These are phyloP conservation scores for Tolypocladium ovalisporum DNA, from an alignment of 2,329 filamentous ascomycete genomes.

Conservation along the genomic window DNA sequence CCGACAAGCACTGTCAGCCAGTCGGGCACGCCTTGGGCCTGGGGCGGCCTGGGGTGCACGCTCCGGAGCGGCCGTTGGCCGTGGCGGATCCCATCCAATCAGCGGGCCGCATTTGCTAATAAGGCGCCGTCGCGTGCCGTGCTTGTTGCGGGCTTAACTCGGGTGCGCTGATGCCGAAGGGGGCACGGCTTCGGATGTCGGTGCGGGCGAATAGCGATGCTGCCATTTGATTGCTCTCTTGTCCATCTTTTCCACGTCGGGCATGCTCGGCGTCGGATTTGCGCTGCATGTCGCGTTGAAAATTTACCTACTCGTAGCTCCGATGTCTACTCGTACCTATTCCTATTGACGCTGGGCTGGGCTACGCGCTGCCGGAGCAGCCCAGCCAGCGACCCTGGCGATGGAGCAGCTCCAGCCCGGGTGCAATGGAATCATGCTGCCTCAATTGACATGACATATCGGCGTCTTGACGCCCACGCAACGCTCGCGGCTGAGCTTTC, in stretches of 20 bases:
- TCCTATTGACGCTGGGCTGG: too few relatives aligned
- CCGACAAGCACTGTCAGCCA: not conserved
- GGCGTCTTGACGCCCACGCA: too few relatives aligned
- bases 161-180: not conserved
- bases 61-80: not conserved
- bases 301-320: too few relatives aligned
- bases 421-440: too few relatives aligned
- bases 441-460: too few relatives aligned
- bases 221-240: not conserved
- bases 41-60: not conserved
- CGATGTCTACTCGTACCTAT: too few relatives aligned
- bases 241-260: not conserved
- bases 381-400: too few relatives aligned
- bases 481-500: not conserved
- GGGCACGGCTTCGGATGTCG: too few relatives aligned
- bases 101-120: conserved; percentile 16
- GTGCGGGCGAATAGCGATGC: not conserved
- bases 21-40: not conserved
- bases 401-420: too few relatives aligned
- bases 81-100: conserved; percentile 12
- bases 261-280: not conserved
- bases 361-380: too few relatives aligned
- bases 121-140: not conserved
- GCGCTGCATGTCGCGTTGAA: not conserved
- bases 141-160: not conserved